Conservation (phyloP, 495 filamentous ascomycete species). For the Penicillium paxilli region DNA sequence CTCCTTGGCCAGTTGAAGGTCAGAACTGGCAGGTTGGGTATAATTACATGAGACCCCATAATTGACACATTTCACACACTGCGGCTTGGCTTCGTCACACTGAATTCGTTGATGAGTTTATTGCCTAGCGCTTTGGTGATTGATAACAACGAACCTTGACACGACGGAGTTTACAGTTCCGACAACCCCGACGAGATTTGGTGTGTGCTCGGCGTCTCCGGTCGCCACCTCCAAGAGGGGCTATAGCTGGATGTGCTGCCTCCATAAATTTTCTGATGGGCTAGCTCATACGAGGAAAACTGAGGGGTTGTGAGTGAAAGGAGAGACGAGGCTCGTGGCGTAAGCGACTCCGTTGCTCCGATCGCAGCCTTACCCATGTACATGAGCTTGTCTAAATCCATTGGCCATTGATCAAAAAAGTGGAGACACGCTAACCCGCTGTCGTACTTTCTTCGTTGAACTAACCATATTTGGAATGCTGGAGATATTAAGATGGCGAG, state of each 20-base stretch:
- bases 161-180: conserved; percentile 44
- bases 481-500: not conserved
- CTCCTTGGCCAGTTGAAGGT: conserved; percentile 27
- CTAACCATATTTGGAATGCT: not conserved
- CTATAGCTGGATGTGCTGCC: not conserved
- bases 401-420: not conserved
- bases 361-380: not conserved
- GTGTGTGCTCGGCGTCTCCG: conserved; percentile 24
- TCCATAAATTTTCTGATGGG: not conserved
- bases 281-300: not conserved
- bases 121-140: not conserved
- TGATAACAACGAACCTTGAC: conserved; percentile 33
- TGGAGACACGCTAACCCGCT: not conserved
- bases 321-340: not conserved
- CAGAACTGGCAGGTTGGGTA: conserved; percentile 15
- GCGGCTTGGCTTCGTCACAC: conserved; percentile 41
- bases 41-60: conserved; percentile 43
- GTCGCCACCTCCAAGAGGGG: not conserved
- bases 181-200: conserved; percentile 39
- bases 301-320: not conserved
- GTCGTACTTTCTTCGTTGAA: not conserved
- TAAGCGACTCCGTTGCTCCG: not conserved
- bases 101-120: conserved; percentile 3
- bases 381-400: not conserved
- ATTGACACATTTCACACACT: conserved; percentile 32